Evolutionary conservation across 192 early-diverging fungal genomes (phyloP), one percentile per base, ranked within the genome.

Genomic region (Irineochytrium annulatum): DNA sequence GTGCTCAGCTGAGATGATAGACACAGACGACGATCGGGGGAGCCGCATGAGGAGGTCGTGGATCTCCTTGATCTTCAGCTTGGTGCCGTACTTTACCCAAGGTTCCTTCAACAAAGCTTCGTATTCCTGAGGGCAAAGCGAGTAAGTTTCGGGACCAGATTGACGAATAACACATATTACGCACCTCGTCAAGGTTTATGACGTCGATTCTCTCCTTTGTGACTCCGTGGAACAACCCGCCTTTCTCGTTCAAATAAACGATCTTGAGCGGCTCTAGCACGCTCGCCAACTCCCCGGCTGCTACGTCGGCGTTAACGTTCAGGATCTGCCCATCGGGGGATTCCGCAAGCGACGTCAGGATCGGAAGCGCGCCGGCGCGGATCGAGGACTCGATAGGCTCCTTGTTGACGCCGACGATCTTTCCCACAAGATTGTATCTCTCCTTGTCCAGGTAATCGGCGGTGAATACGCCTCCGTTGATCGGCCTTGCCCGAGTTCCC

Each of bases 301-400:
- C 97, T 37, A 97, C 90, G 73, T 99, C 97, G 37, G 97, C 97
- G 75, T 99, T 99, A 52, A 97, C 94, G 52, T 99, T 99, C 59
- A 99, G 78, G 57, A 97, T 93, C 72, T 99, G 97, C 55, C 97
- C 94, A 34, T 85, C 80, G 32, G 91, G 90, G 1, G 95, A 97
- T 72, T 97, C 94, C 3, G 95, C 95, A 52, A 99, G 82, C 53
- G 88, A 90, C 17, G 94, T 97, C 55, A 99, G 77, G 63, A 99
- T 97, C 16, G 97, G 94, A 53, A 97, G 77, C 24, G 92, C 91
- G 8, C 95, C 95, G 34, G 95, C 92, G 44, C 89, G 88, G 53
- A 99, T 93, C 22, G 87, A 87, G 34, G 91, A 88, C 71, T 97
- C 94, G 32, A 99, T 91, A 28, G 90, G 83, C 39, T 91, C 87